A percentile compares a stretch with the other conserved stretches of the same genome.
These are phyloP conservation scores for Adenanthera pavonina DNA, from an alignment of 306 rosid genomes.

Conservation along the genomic window DNA sequence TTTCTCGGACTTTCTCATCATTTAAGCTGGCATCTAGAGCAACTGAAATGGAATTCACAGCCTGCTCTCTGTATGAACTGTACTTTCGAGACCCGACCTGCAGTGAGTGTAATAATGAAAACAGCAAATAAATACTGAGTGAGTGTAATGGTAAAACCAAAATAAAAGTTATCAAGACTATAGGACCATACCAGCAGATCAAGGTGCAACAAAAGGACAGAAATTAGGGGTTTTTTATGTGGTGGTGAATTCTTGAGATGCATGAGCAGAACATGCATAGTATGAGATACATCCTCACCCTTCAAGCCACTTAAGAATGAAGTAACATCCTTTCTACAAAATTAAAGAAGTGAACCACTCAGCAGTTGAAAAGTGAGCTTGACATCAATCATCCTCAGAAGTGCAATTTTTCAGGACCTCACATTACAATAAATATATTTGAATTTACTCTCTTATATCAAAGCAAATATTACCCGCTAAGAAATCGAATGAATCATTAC, in stretches of 20 bases:
- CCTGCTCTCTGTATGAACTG: conserved; percentile 60
- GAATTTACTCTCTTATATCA: background rate
- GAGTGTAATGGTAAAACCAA: background rate
- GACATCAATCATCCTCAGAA: background rate
- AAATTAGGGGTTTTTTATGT: conserved; percentile 49
- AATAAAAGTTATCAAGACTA: background rate
- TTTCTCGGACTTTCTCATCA: conserved; percentile 50
- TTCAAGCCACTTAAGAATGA: conserved; percentile 47
- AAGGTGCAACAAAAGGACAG: conserved; percentile 57
- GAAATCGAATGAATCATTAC: background rate
- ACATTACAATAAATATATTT: background rate
- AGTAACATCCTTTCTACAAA: conserved; percentile 53
- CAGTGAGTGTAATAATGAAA: conserved; percentile 28
- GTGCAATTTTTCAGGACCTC: background rate
- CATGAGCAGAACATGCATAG: conserved; percentile 47
- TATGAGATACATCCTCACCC: conserved; percentile 44
- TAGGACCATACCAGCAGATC: conserved; percentile 52
- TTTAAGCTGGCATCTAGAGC: conserved; percentile 73
- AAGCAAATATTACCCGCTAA: background rate
- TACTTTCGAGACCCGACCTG: conserved; percentile 62
- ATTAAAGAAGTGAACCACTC: background rate
- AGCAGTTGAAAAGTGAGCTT: background rate
- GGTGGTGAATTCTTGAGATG: conserved; percentile 52
- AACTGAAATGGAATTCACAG: conserved; percentile 63
- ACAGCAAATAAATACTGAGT: background rate